Percentiles rank a stretch among this genome's conserved stretches.
phyloP scores from a whole-genome alignment of 257 asterid species.

The Handroanthus guayacan region DNA sequence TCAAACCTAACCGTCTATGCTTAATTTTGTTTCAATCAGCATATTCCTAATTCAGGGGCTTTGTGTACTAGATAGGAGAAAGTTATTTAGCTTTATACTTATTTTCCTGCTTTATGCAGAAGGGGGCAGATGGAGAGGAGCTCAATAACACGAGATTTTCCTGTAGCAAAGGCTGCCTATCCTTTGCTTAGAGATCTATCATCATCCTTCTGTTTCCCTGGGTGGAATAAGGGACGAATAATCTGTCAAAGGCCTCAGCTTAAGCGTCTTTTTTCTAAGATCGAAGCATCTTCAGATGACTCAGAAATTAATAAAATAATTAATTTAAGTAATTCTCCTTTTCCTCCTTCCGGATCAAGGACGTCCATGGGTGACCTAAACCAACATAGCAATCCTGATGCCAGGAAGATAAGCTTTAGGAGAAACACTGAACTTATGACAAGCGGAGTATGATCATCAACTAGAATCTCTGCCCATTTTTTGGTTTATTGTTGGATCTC shows the following conservation, averaged over 20 bases:
- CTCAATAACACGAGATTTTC: conserved; percentile 80
- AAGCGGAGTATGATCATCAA: conserved; percentile 54
- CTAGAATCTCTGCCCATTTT: conserved; percentile 29
- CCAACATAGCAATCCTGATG: conserved; percentile 44
- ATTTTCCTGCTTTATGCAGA: conserved; percentile 49
- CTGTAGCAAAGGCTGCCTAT: conserved; percentile 85
- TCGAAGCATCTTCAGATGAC: conserved; percentile 52
- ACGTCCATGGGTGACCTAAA: conserved; percentile 43
- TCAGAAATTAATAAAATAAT: conserved; percentile 47
- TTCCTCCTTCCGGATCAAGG: conserved; percentile 51
- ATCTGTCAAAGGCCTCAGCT: conserved; percentile 85
- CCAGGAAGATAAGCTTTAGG: conserved; percentile 39
- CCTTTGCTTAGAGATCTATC: conserved; percentile 80
- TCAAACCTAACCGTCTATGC: neutral
- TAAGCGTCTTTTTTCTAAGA: conserved; percentile 59
- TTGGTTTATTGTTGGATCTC: conserved; percentile 21
- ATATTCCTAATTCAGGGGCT: conserved; percentile 10
- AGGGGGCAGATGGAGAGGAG: conserved; percentile 91
- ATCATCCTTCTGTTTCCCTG: conserved; percentile 80
- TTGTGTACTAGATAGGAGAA: neutral
- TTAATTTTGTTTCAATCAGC: neutral
- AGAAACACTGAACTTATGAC: conserved; percentile 64
- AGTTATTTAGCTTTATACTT: neutral
- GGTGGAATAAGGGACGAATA: conserved; percentile 93
- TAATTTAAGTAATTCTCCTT: conserved; percentile 60